Conservation (phyloP, 352 stramenopile genomes). For the Phytophthora crassamura region DNA sequence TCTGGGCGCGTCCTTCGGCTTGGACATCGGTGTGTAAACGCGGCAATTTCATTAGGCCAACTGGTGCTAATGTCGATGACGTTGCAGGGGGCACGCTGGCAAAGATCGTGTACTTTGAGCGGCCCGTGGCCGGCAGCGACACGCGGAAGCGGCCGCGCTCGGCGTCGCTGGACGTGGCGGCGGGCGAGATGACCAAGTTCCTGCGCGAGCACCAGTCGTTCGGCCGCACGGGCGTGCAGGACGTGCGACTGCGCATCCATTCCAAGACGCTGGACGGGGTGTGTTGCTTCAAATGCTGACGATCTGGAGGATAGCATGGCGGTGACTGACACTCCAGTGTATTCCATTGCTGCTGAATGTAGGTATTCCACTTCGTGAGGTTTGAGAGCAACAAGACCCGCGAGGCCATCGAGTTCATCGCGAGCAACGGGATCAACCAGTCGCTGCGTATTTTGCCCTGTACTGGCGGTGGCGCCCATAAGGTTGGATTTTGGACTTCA, state of each 20-base stretch:
- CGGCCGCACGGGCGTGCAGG: slow-evolving; percentile 85
- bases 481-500: slow-evolving; percentile 45
- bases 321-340: background rate
- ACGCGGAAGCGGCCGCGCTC: slow-evolving; percentile 73
- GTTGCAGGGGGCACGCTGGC: slow-evolving; percentile 89
- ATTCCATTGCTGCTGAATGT: background rate
- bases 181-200: slow-evolving; percentile 88
- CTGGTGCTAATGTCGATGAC: background rate
- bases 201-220: slow-evolving; percentile 84
- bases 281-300: slow-evolving; percentile 1
- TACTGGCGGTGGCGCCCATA: slow-evolving; percentile 85
- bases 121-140: slow-evolving; percentile 49
- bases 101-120: slow-evolving; percentile 97
- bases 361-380: slow-evolving; percentile 97
- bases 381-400: slow-evolving; percentile 83
- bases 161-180: slow-evolving; percentile 77
- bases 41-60: too few species aligned
- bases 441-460: slow-evolving; percentile 80
- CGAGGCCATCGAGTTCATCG: slow-evolving; percentile 82
- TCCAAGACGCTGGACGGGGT: slow-evolving; percentile 91
- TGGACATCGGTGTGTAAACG: slow-evolving; percentile 72
- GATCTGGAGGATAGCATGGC: background rate
- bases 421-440: slow-evolving; percentile 80
- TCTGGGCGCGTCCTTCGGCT: slow-evolving; percentile 82
- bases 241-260: slow-evolving; percentile 88